phyloP scores from a whole-genome alignment of 2,329 filamentous ascomycete genomes.

The Clonostachys byssicola region DNA sequence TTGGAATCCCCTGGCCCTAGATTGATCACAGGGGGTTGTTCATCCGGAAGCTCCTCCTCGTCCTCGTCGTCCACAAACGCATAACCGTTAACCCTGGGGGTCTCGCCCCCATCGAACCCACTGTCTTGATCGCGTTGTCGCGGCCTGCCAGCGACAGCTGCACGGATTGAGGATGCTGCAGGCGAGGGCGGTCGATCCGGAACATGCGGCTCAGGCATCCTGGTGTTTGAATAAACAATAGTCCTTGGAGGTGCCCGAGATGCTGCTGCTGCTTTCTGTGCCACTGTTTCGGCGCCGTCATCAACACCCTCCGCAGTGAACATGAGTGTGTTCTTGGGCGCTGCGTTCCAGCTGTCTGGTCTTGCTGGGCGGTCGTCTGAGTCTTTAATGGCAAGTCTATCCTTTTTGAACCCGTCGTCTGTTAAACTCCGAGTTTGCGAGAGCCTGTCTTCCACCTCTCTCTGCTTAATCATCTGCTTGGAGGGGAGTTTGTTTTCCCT shows the following conservation, averaged over 20 bases:
- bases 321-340: slow-evolving; percentile 82
- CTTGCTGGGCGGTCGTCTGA: slow-evolving; percentile 69
- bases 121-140: slow-evolving; percentile 60
- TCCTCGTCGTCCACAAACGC: slow-evolving; percentile 85
- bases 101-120: slow-evolving; percentile 60
- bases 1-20: slow-evolving; percentile 57
- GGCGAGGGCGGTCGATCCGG: slow-evolving; percentile 63
- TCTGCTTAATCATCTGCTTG: slow-evolving; percentile 72
- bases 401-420: slow-evolving; percentile 52
- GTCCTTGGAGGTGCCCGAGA: slow-evolving; percentile 74
- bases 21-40: slow-evolving; percentile 39
- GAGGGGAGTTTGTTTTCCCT: slow-evolving; percentile 79
- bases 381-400: slow-evolving; percentile 61
- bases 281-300: slow-evolving; percentile 55
- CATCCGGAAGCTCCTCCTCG: slow-evolving; percentile 33
- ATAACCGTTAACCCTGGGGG: slow-evolving; percentile 89
- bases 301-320: slow-evolving; percentile 67
- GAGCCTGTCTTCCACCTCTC: slow-evolving; percentile 53
- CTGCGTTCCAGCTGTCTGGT: slow-evolving; percentile 70
- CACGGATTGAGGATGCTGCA: slow-evolving; percentile 77
- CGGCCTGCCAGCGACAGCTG: slow-evolving; percentile 74
- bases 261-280: slow-evolving; percentile 62
- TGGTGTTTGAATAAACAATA: slow-evolving; percentile 80
- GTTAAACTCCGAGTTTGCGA: slow-evolving; percentile 36
- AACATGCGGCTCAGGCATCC: slow-evolving; percentile 54